These are phyloP conservation scores for Silene noctiflora DNA, from an alignment of 179 eudicot genomes.

Conservation along the genomic window DNA sequence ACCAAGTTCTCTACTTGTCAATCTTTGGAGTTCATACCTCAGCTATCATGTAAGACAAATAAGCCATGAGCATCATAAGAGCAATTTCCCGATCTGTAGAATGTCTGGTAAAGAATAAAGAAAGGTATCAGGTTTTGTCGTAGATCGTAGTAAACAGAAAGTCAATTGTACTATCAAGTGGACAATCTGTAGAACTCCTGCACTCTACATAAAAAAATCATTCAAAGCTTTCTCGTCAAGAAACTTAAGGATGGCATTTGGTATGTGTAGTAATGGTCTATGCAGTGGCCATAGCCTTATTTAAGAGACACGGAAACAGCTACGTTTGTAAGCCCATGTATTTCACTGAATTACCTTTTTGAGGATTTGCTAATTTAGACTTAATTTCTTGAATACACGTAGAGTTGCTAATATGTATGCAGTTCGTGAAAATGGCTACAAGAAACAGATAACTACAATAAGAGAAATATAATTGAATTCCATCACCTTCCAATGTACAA, in stretches of 20 bases:
- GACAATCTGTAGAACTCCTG: background rate
- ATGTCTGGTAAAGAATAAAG: constrained; percentile 45
- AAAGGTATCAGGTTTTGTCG: background rate
- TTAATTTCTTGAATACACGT: background rate
- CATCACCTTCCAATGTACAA: constrained; percentile 85
- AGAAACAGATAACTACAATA: background rate
- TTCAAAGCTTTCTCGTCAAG: background rate
- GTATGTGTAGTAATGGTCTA: background rate
- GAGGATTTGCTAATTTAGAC: background rate
- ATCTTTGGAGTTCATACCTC: constrained; percentile 49
- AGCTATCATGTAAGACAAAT: constrained; percentile 74
- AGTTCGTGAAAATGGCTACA: background rate
- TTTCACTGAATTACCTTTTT: background rate
- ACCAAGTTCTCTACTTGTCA: background rate
- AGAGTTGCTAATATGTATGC: background rate
- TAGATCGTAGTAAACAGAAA: background rate
- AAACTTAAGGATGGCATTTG: background rate
- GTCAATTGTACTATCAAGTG: too few species aligned
- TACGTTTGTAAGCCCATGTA: background rate
- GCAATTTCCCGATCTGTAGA: constrained; percentile 90
- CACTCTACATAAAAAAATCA: background rate
- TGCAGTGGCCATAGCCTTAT: background rate
- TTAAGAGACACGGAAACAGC: background rate
- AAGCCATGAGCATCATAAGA: constrained; percentile 80
- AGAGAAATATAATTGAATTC: background rate